phyloP scores from a whole-genome alignment of 2,329 filamentous ascomycete species.

The Colletotrichum coccodes region DNA sequence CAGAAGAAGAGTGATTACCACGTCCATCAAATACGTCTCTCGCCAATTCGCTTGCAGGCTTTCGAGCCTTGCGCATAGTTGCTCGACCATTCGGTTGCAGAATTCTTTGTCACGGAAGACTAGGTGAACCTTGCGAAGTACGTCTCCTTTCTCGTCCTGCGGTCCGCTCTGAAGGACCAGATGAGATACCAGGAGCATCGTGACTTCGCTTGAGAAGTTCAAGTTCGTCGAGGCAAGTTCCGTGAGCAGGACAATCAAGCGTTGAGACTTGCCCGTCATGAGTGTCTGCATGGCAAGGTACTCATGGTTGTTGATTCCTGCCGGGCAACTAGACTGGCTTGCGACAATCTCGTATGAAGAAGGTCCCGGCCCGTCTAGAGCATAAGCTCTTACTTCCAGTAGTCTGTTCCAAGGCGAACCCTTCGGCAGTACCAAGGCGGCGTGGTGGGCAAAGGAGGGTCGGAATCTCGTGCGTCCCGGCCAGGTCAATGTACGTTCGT shows the following conservation, averaged over 20 bases:
- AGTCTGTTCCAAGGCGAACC: slow-evolving; percentile 47
- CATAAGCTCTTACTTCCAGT: slow-evolving; percentile 37
- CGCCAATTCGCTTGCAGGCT: slow-evolving; percentile 66
- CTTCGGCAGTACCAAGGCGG: slow-evolving; percentile 46
- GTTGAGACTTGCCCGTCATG: slow-evolving; percentile 53
- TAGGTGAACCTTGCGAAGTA: slow-evolving; percentile 57
- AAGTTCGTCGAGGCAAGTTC: slow-evolving; percentile 64
- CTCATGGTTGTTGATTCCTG: slow-evolving; percentile 58
- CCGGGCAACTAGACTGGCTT: slow-evolving; percentile 58
- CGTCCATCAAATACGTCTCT: slow-evolving; percentile 67
- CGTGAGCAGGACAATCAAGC: slow-evolving; percentile 60
- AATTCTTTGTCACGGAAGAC: slow-evolving; percentile 62
- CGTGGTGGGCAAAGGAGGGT: slow-evolving; percentile 58
- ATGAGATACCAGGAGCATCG: slow-evolving; percentile 58
- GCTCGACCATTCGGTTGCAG: slow-evolving; percentile 55
- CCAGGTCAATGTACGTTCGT: slow-evolving; percentile 51
- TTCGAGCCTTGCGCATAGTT: slow-evolving; percentile 54
- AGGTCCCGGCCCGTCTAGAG: slow-evolving; percentile 48
- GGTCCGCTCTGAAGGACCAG: slow-evolving; percentile 68
- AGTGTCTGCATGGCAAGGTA: slow-evolving; percentile 62
- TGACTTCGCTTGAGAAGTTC: slow-evolving; percentile 67
- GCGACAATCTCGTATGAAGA: slow-evolving; percentile 66
- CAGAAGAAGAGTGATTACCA: slow-evolving; percentile 61
- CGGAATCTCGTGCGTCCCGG: slow-evolving; percentile 39
- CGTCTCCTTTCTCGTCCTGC: slow-evolving; percentile 34